Base-by-base conservation (phyloP, 495 filamentous ascomycete genomes). In the Glutinoglossum americanum region DNA sequence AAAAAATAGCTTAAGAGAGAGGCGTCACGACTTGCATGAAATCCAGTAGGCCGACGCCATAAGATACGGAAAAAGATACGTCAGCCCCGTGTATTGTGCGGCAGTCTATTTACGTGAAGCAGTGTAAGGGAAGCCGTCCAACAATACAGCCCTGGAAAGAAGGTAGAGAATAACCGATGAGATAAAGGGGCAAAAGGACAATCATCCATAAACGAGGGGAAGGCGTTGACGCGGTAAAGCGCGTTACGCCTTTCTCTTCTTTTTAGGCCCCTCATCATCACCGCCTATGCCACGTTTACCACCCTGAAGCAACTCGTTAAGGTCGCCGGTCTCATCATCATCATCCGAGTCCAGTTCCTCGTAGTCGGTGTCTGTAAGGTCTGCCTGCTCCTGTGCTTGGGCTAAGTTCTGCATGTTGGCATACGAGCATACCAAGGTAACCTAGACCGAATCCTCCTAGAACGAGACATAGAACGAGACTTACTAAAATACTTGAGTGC, bases 401-500 rank as follows among this genome's bases (percentile, higher is more conserved):
- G 37, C 37, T 39, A 39, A 17, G 15, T 39, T 2, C 15, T 39
- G n/a, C 10, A 33, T 33, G 32, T 33, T 33, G 10, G 32, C 32
- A 33, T 33, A 4, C 32, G 10, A 33, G 32, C 32, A 4, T n/a
- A n/a, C n/a, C n/a, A n/a, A n/a, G 32, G 10, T 5, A 33, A 33
- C 32, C 10, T 33, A 10, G 32, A n/a, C n/a, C n/a, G n/a, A n/a
- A n/a, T n/a, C n/a, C n/a, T n/a, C n/a, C n/a, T n/a, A n/a, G n/a
- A n/a, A n/a, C n/a, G n/a, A n/a, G n/a, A n/a, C n/a, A n/a, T 39
- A 11, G 6, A 11, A 39, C 7, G 1, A 49, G 30, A 80, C 85
- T 68, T 71, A 94, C 88, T 84, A 68, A 89, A 97, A 67, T 89
- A 89, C 66, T 86, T 89, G 64, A 93, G 76, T 27, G 90, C 90